These are phyloP conservation scores for Nitzschia sp. DNA, from an alignment of 108 stramenopile species.

Conservation along the genomic window DNA sequence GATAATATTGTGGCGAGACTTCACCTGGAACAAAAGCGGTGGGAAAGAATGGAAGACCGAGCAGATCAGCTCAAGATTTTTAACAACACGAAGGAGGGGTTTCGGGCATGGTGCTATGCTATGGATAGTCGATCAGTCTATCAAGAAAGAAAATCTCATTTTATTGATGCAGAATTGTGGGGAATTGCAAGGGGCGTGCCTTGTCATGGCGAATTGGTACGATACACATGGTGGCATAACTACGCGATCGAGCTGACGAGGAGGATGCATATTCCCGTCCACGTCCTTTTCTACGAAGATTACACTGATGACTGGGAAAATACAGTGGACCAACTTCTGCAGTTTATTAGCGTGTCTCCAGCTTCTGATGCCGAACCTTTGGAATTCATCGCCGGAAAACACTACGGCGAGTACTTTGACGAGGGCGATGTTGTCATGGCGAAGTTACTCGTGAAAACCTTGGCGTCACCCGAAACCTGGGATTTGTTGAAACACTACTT, in stretches of 20 bases:
- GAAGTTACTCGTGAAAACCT: conserved; percentile 9
- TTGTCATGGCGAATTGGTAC: conserved; percentile 67
- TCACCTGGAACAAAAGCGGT: conserved; percentile 48
- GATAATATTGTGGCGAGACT: conserved; percentile 72
- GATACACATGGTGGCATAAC: conserved; percentile 74
- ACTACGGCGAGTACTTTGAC: conserved; percentile 25
- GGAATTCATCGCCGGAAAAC: conserved; percentile 31
- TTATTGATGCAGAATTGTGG: conserved; percentile 17
- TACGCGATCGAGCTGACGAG: conserved; percentile 29
- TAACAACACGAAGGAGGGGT: conserved; percentile 40
- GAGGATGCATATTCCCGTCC: conserved; percentile 37
- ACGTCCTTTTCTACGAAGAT: conserved; percentile 60
- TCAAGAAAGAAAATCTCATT: conserved; percentile 18
- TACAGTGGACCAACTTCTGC: conserved; percentile 40
- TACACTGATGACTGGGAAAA: conserved; percentile 49
- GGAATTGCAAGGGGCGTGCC: conserved; percentile 35
- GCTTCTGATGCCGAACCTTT: conserved; percentile 12
- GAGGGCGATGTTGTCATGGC: conserved; percentile 4
- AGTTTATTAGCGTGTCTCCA: conserved; percentile 44
- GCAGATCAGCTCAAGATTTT: not conserved
- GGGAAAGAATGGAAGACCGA: conserved; percentile 21
- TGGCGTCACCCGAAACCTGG: conserved; percentile 23
- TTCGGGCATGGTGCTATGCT: conserved; percentile 58
- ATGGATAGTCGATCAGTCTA: conserved; percentile 34
- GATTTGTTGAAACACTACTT: conserved; percentile 19